Evolutionary conservation across 768 basidiomycete genomes (phyloP), one percentile per base, ranked within the genome.

Genomic region (Tulasnella sp.): DNA sequence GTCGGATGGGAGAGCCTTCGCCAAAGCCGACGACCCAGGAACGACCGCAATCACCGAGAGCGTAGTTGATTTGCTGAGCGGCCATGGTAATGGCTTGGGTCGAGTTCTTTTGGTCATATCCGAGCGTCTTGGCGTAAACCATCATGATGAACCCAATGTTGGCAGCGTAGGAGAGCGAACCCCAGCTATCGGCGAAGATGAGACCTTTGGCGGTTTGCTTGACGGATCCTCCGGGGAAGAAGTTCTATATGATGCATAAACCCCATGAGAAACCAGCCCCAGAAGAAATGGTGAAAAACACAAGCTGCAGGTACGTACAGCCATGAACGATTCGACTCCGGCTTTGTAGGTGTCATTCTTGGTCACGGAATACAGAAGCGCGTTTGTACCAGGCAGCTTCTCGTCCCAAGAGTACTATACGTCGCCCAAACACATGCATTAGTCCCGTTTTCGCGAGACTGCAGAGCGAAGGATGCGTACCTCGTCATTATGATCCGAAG

Each of bases 21-120:
- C 71, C 71, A 14, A 72, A 72, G n/a, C 71, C 71, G n/a, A 72
- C 71, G 40, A 72, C 71, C 71, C 71, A 72, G 29, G 71, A 72
- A 5, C 71, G 71, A 22, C 71, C 71, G 40, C 71, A 72, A 39
- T 72, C 71, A 38, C 71, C 71, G 22, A 72, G 71, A 19, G 29
- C 45, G 40, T 72, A 72, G 49, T 72, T 72, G 71, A 72, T 42
- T 54, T 72, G 71, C 49, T 72, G 71, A 36, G 71, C 71, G 25
- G 71, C 71, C 36, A 29, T 38, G 15, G 71, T 72, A 19, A 73
- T 52, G 15, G 39, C 6, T 54, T 73, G 37, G 17, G 72, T 73
- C 37, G 40, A 22, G 52, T 73, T 73, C 25, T 42, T 14, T 37
- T 73, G 72, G 52, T n/a, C n/a, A n/a, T 73, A 73, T 45, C 72